Conservation (phyloP, 192 early-diverging fungal species). For the Coemansia asiatica region DNA sequence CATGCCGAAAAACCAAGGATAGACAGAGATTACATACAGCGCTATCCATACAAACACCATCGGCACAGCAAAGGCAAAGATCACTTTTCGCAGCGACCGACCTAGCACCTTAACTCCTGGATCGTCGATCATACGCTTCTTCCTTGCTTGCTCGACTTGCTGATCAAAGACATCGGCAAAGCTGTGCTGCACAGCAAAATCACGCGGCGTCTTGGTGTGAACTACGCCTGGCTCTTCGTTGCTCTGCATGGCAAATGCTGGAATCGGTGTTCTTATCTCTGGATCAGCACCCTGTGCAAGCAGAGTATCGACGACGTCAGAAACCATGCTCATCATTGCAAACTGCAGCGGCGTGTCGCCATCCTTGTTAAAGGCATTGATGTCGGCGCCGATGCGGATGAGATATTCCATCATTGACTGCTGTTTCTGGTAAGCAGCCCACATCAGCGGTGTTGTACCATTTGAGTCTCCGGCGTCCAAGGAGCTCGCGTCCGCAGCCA, state of each 20-base stretch:
- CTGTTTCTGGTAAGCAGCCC: conserved; percentile 89
- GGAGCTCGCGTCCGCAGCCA: conserved; percentile 60
- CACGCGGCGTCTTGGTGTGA: conserved; percentile 74
- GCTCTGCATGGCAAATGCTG: conserved; percentile 6
- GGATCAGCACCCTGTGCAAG: conserved; percentile 73
- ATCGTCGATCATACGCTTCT: conserved; percentile 19
- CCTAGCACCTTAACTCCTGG: conserved; percentile 24
- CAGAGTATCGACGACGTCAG: conserved; percentile 61
- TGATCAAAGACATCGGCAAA: conserved; percentile 43
- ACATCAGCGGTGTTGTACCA: conserved; percentile 90
- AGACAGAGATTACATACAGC: conserved; percentile 59
- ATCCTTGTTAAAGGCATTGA: conserved; percentile 68
- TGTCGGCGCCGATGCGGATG: conserved; percentile 65
- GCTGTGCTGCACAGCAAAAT: conserved; percentile 77
- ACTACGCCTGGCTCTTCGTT: neutral
- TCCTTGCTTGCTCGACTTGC: conserved; percentile 22
- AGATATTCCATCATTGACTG: conserved; percentile 68
- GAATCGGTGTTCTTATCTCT: conserved; percentile 35
- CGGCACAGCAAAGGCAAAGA: conserved; percentile 70
- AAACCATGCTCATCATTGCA: conserved; percentile 70
- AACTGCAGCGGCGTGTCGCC: conserved; percentile 89
- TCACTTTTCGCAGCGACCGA: conserved; percentile 55
- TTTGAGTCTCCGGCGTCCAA: conserved; percentile 70
- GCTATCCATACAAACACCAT: conserved; percentile 63
- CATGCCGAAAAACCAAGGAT: conserved; percentile 79